Evolutionary conservation across 768 basidiomycete genomes (phyloP).

Genomic region (Candolleomyces eurysporus): DNA sequence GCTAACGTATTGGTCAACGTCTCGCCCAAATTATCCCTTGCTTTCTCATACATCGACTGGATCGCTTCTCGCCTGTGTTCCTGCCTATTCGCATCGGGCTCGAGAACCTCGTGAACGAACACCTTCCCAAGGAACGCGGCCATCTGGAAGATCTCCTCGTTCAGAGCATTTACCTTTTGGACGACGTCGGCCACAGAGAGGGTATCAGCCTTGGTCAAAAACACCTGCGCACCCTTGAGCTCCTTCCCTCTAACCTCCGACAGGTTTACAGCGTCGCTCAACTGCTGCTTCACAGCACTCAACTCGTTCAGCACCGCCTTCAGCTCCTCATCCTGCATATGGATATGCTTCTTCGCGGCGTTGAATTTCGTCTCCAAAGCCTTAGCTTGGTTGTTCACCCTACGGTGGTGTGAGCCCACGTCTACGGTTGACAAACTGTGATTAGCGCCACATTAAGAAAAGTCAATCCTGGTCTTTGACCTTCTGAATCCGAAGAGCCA

Average conservation of each 20-base stretch:
- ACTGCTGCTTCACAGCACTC: constrained; percentile 7
- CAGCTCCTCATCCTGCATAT: constrained; percentile 11
- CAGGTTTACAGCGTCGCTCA: constrained; percentile 20
- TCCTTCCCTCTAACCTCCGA: constrained; percentile 42
- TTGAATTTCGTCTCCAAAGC: constrained; percentile 6
- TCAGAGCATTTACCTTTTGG: constrained; percentile 39
- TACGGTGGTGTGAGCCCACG: too few species aligned
- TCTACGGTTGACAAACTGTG: too few species aligned
- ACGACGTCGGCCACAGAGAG: constrained; percentile 45
- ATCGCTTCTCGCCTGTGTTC: background rate
- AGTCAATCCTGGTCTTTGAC: too few species aligned
- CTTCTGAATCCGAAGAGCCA: too few species aligned
- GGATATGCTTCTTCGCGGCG: constrained; percentile 8
- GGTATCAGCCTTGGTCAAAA: constrained; percentile 40
- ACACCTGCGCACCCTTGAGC: constrained; percentile 46
- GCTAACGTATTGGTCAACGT: constrained; percentile 1
- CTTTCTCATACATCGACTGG: constrained; percentile 15
- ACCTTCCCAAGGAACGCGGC: constrained; percentile 45
- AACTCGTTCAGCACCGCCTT: constrained; percentile 6
- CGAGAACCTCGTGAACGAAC: constrained; percentile 22
- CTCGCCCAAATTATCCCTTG: constrained; percentile 20
- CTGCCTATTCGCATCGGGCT: constrained; percentile 2
- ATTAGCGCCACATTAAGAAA: too few species aligned
- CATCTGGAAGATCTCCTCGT: constrained; percentile 47
- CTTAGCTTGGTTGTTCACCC: background rate